Conservation (phyloP, 2,329 filamentous ascomycete genomes). For the Pyrenophora seminiperda region DNA sequence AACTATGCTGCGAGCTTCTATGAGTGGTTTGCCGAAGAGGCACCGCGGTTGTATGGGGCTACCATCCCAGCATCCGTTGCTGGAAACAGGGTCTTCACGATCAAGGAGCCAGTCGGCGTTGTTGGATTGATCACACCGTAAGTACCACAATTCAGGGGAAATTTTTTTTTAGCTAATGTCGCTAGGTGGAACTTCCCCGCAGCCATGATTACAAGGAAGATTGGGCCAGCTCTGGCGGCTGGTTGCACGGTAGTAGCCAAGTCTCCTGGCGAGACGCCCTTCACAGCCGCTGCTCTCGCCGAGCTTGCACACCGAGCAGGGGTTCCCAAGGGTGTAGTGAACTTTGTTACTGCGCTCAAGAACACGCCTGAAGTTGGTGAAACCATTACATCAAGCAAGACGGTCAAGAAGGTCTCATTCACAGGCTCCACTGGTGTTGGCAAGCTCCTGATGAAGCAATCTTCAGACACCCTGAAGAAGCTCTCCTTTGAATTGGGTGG, state of each 20-base stretch:
- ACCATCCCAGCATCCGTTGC: slow-evolving; percentile 72
- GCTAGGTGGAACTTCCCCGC: slow-evolving; percentile 75
- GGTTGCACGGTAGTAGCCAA: slow-evolving; percentile 95
- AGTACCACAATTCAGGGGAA: slow-evolving; percentile 11
- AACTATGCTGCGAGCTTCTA: slow-evolving; percentile 49
- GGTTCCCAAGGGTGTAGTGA: slow-evolving; percentile 87
- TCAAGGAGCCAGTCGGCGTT: slow-evolving; percentile 84
- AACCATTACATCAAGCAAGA: slow-evolving; percentile 74
- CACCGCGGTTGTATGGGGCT: slow-evolving; percentile 60
- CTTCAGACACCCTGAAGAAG: slow-evolving; percentile 81
- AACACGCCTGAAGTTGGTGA: slow-evolving; percentile 83
- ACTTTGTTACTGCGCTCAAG: slow-evolving; percentile 78
- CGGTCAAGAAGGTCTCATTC: slow-evolving; percentile 89
- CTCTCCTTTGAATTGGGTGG: slow-evolving; percentile 90
- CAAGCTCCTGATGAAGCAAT: slow-evolving; percentile 87
- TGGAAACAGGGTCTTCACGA: slow-evolving; percentile 75
- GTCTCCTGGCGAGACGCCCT: slow-evolving; percentile 88
- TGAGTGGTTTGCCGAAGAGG: slow-evolving; percentile 51
- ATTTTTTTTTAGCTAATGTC: slow-evolving; percentile 4
- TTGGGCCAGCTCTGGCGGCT: slow-evolving; percentile 76
- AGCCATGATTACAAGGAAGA: slow-evolving; percentile 58
- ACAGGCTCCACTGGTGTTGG: slow-evolving; percentile 75
- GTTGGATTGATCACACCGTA: slow-evolving; percentile 79
- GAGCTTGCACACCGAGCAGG: slow-evolving; percentile 87
- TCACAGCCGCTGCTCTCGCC: slow-evolving; percentile 83